Conservation (phyloP, 2,329 filamentous ascomycete species). For the Cladosporium sphaerospermum region DNA sequence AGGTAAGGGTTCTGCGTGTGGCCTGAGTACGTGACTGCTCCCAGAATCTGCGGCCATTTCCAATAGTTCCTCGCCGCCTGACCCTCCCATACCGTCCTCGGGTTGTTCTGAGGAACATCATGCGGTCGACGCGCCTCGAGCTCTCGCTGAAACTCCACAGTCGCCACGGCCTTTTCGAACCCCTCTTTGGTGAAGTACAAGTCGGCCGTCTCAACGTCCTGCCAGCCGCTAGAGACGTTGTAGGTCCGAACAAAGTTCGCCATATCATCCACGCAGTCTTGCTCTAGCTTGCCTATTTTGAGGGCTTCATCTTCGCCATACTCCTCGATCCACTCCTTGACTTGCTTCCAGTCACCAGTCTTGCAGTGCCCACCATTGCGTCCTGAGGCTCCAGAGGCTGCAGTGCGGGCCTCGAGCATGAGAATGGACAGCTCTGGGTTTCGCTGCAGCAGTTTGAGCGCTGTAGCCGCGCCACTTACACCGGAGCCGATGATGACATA, state of each 20-base stretch:
- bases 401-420: slow-evolving; percentile 17
- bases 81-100: neutral
- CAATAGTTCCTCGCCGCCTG: slow-evolving; percentile 5
- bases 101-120: slow-evolving; percentile 30
- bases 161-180: slow-evolving; percentile 26
- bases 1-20: slow-evolving; percentile 30
- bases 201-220: slow-evolving; percentile 50
- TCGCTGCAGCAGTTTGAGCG: slow-evolving; percentile 15
- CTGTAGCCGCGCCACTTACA: slow-evolving; percentile 16
- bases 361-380: slow-evolving; percentile 17
- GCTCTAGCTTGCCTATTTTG: slow-evolving; percentile 36
- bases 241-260: slow-evolving; percentile 48
- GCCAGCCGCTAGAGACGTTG: slow-evolving; percentile 45
- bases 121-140: neutral
- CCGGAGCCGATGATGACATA: slow-evolving; percentile 24
- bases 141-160: neutral
- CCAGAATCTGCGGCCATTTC: slow-evolving; percentile 23
- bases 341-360: slow-evolving; percentile 42
- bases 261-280: slow-evolving; percentile 46
- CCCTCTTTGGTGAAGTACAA: slow-evolving; percentile 48
- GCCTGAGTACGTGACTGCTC: slow-evolving; percentile 43
- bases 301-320: slow-evolving; percentile 47
- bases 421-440: slow-evolving; percentile 9
- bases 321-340: slow-evolving; percentile 40
- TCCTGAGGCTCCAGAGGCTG: slow-evolving; percentile 16